These are phyloP conservation scores for Botrytis fabae DNA, from an alignment of 2,329 filamentous ascomycete species.

Conservation along the genomic window DNA sequence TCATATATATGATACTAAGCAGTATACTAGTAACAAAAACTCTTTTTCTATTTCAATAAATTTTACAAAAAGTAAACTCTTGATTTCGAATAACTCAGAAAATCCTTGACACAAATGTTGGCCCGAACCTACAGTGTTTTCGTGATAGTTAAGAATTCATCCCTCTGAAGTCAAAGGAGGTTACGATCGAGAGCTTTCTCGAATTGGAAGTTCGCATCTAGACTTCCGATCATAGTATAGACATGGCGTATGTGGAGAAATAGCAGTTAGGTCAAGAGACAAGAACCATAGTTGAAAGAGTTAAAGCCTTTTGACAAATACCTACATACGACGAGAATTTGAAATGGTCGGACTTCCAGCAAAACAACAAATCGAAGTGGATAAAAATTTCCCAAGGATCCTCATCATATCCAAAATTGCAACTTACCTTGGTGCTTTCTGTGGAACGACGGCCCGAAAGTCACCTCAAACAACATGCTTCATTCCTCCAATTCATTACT, in stretches of 20 bases:
- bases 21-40: too few relatives aligned
- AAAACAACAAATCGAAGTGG: too few relatives aligned
- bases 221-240: not conserved
- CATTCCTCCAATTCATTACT: not conserved
- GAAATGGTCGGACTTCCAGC: not conserved
- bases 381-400: not conserved
- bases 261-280: not conserved
- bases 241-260: not conserved
- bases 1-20: too few relatives aligned
- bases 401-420: too few relatives aligned
- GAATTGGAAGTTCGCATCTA: not conserved
- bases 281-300: not conserved
- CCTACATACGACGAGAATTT: not conserved
- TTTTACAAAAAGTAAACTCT: too few relatives aligned
- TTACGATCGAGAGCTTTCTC: not conserved
- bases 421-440: too few relatives aligned
- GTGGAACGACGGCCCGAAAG: too few relatives aligned
- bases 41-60: too few relatives aligned
- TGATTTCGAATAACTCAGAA: not conserved
- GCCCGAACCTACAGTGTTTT: not conserved
- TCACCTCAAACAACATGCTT: too few relatives aligned
- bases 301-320: not conserved
- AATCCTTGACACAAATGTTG: fast-evolving
- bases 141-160: not conserved
- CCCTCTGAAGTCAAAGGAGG: fast-evolving